Base-by-base conservation (phyloP, 1,139 yeast species). In the Yamadazyma siamensis region DNA sequence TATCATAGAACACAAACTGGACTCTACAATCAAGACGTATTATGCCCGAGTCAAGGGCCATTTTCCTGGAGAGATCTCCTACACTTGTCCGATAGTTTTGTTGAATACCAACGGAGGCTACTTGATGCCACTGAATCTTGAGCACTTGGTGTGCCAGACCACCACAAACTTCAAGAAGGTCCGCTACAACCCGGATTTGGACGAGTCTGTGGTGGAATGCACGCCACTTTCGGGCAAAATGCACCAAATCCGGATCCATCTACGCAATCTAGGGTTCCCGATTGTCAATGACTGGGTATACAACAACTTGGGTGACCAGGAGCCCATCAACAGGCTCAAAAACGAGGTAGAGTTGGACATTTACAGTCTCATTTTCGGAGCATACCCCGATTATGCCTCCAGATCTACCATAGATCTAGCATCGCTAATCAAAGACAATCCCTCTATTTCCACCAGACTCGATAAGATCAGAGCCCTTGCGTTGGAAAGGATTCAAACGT, bases 241-340 rank as follows among this genome's bases (percentile, higher is more conserved):
- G 43, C 94, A 84, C 51, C 94, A 84, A 50, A 81, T 84, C 14
- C 61, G 94, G 32, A 80, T 83, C 6, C 94, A 84, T 56, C 54
- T 84, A 18, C 66, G 84, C 15, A 68, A 77, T 33, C 32, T 81
- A 31, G 86, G 87, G 0, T 62, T 52, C 41, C 91, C 95, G 0
- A 85, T 86, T 8, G 69, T 65, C 1, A 82, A 84, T 43, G 95
- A 85, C 49, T 71, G 70, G 7, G 52, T 79, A 11, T 83, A 83
- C 50, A 66, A 65, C 6, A 26, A 32, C 14, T 31, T 23, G 3
- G 28, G 30, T 5, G 36, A 35, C 4, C 34, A 28, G 2, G 34
- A 33, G 4, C 41, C 32, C 3, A 38, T 52, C 14, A 54, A 50
- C 26, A 21, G 24, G 9, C 13, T 45, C 10, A 58, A 52, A 32